These are phyloP conservation scores for Colletotrichum endophyticum DNA, from an alignment of 2,329 filamentous ascomycete species.

Conservation along the genomic window DNA sequence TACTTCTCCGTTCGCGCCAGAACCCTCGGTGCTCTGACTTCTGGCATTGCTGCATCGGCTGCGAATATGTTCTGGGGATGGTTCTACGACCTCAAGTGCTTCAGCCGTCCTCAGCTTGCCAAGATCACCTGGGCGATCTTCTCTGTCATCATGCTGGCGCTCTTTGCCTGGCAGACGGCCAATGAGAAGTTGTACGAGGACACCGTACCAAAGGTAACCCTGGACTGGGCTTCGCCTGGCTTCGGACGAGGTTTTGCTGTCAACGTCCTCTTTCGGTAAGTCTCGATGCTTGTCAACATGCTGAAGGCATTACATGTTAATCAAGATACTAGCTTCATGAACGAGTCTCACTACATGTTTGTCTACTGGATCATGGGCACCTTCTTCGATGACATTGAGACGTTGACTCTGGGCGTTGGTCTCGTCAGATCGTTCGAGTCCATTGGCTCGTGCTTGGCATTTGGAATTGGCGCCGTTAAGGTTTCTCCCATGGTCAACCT, in stretches of 20 bases:
- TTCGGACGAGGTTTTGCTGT: conserved; percentile 52
- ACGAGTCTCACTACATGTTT: conserved; percentile 57
- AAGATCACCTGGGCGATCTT: conserved; percentile 47
- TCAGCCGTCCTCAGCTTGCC: conserved; percentile 46
- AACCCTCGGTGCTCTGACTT: conserved; percentile 48
- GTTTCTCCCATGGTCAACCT: conserved; percentile 53
- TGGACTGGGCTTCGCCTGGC: conserved; percentile 49
- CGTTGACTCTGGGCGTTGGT: conserved; percentile 52
- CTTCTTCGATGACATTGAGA: conserved; percentile 56
- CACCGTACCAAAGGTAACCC: conserved; percentile 38
- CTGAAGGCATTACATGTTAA: neutral
- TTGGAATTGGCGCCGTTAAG: conserved; percentile 51
- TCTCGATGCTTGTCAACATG: fast-evolving
- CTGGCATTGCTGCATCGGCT: conserved; percentile 47
- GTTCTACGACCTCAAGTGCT: conserved; percentile 48
- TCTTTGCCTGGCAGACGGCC: conserved; percentile 52
- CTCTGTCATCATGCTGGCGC: conserved; percentile 42
- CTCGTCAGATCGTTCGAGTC: conserved; percentile 54
- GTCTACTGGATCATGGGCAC: conserved; percentile 56
- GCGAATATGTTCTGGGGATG: conserved; percentile 55
- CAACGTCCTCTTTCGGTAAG: conserved; percentile 50
- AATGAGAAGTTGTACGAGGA: conserved; percentile 51
- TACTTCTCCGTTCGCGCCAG: conserved; percentile 57
- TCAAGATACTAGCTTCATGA: conserved; percentile 41
- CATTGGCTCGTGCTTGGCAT: conserved; percentile 49